Conservation (phyloP, 495 filamentous ascomycete genomes). For the Staphylotrichum tortipilum region DNA sequence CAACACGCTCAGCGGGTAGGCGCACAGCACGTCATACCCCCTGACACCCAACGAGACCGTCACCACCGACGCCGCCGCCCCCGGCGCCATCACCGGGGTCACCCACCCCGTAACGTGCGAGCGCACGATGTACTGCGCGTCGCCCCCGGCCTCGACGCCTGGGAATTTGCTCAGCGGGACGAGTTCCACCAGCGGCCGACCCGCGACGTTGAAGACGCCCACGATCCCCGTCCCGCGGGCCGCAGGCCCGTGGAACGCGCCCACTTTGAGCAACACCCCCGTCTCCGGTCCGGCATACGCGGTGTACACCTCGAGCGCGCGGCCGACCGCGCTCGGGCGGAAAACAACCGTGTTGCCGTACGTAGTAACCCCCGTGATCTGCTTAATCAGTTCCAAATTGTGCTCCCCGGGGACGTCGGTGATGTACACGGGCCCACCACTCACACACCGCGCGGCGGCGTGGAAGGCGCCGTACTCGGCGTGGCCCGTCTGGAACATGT, state of each 20-base stretch:
- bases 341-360: conserved; percentile 66
- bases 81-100: conserved; percentile 38
- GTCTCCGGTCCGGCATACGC: conserved; percentile 61
- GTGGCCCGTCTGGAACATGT: conserved; percentile 94
- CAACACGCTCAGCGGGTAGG: conserved; percentile 56
- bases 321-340: conserved; percentile 61
- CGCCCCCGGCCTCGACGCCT: conserved; percentile 42
- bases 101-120: conserved; percentile 61
- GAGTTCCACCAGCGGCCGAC: conserved; percentile 50
- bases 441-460: conserved; percentile 80
- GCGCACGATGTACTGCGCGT: conserved; percentile 56
- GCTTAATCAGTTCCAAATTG: conserved; percentile 58
- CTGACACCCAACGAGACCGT: conserved; percentile 50
- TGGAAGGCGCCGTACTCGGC: conserved; percentile 73
- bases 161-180: conserved; percentile 63
- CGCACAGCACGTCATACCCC: conserved; percentile 76
- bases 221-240: conserved; percentile 65
- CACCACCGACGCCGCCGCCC: conserved; percentile 37
- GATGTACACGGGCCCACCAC: conserved; percentile 86
- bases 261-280: conserved; percentile 60
- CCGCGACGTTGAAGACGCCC: conserved; percentile 73
- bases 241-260: conserved; percentile 56
- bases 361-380: conserved; percentile 64
- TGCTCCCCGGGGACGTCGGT: conserved; percentile 83
- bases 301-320: conserved; percentile 61